These are phyloP conservation scores for Coniochaeta prunicola DNA, from an alignment of 2,329 filamentous ascomycete genomes.

Conservation along the genomic window DNA sequence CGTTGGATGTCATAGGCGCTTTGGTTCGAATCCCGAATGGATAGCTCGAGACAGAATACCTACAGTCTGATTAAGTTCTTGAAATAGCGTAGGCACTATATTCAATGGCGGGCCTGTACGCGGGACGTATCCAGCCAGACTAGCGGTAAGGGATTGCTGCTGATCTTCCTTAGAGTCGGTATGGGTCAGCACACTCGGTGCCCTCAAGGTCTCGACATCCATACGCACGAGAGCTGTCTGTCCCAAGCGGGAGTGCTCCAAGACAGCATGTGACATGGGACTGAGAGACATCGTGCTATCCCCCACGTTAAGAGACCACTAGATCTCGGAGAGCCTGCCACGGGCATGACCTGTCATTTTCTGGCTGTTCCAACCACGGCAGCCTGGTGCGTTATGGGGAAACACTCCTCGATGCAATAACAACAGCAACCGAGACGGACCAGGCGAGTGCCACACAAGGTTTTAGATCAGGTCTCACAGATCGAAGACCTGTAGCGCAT, in stretches of 20 bases:
- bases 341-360: not conserved
- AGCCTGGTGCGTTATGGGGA: not conserved
- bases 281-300: no score
- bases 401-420: not conserved
- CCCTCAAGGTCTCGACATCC: not conserved
- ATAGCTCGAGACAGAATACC: not conserved
- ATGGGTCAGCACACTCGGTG: not conserved
- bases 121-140: not conserved
- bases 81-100: not conserved
- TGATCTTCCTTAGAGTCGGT: not conserved
- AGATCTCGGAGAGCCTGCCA: not conserved
- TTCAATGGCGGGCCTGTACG: not conserved
- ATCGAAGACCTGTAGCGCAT: conserved; percentile 10
- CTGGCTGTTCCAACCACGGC: not conserved
- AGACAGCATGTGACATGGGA: not conserved
- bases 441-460: conserved; percentile 3
- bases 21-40: not conserved
- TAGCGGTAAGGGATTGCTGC: not conserved
- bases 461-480: conserved; percentile 16
- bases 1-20: not conserved
- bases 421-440: not conserved
- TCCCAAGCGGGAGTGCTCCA: not conserved
- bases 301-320: not conserved
- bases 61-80: not conserved
- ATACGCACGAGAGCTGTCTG: not conserved